Base-by-base conservation (phyloP, 176 grass and related monocot genomes). In the Musa schizocarpa region DNA sequence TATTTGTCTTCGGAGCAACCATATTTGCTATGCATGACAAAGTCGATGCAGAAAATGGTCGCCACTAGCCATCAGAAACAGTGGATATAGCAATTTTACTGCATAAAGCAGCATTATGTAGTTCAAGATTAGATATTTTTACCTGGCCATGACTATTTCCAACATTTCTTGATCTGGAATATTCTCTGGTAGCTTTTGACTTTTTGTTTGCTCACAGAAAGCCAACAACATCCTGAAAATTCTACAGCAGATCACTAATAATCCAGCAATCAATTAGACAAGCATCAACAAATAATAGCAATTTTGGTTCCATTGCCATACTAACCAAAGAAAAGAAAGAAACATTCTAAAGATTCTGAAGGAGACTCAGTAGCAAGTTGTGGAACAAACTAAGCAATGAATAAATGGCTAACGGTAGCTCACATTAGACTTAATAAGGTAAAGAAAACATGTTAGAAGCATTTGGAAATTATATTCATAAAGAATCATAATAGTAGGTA, bases 201-300 rank as follows among this genome's bases (percentile, higher is more conserved):
- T 76, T 78, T 89, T 89, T 78, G 85, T 84, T 88, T 98, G 82
- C 74, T 98, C 90, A 79, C 88, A 91, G 69, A 98, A 98, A 62
- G 82, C 73, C 63, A 85, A 63, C 78, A 98, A 77, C 94, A 98
- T 98, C 84, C 94, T 98, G 75, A 68, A 80, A 76, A 77, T 69
- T n/a, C 11, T 48, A 16, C 53, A 43, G 34, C 3, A 43, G 2
- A 58, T 55, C 25, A n/a, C 6, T 78, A 13, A 78, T 25, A 68
- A 67, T 51, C 29, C 9, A 52, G 49, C 3, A 24, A 24, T 24
- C 24, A 24, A 24, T 24, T 24, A 72, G n/a, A 72, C 9, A 17
- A 1, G 11, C 52, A 56, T 16, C 23, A 26, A 53, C 17, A 23
- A 53, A 9, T 11, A 7, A 53, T 75, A n/a, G 14, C 13, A 54